Conservation (phyloP, 106 monocot species). For the Phalaenopsis aphrodite region DNA sequence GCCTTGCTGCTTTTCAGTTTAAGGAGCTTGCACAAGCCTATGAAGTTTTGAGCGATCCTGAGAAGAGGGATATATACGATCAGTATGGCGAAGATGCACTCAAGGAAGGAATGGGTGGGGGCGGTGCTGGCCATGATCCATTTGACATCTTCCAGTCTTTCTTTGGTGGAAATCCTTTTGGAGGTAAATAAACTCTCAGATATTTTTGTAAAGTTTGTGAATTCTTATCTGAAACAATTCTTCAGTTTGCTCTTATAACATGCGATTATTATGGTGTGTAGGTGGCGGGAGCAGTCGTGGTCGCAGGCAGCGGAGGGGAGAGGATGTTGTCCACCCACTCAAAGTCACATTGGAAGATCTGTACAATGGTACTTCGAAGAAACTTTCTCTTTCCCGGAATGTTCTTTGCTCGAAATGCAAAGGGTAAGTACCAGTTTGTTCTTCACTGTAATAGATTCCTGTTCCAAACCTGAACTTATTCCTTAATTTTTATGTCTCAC, state of each 20-base stretch:
- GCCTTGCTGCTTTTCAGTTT: slow-evolving; percentile 38
- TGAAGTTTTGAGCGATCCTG: slow-evolving; percentile 85
- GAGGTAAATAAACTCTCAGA: slow-evolving; percentile 15
- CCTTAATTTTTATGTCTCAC: neutral
- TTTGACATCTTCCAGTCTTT: slow-evolving; percentile 89
- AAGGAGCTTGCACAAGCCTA: slow-evolving; percentile 88
- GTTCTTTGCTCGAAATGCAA: slow-evolving; percentile 77
- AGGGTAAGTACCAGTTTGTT: slow-evolving; percentile 31
- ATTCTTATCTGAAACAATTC: neutral
- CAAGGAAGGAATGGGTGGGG: slow-evolving; percentile 91
- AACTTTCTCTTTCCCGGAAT: slow-evolving; percentile 78
- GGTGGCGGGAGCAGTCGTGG: slow-evolving; percentile 75
- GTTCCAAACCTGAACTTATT: neutral
- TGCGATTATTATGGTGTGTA: neutral
- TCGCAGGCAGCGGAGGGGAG: slow-evolving; percentile 72
- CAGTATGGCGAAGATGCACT: slow-evolving; percentile 92
- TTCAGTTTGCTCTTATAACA: neutral
- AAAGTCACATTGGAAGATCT: slow-evolving; percentile 76
- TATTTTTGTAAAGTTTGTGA: neutral
- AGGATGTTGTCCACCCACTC: slow-evolving; percentile 80
- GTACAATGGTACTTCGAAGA: slow-evolving; percentile 72
- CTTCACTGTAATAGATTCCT: neutral
- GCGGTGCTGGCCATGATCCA: slow-evolving; percentile 53
- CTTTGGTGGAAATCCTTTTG: slow-evolving; percentile 78
- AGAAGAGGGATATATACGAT: slow-evolving; percentile 88